These are phyloP conservation scores for Podospora bellae-mahoneyi DNA, from an alignment of 495 filamentous ascomycete species.

Conservation along the genomic window DNA sequence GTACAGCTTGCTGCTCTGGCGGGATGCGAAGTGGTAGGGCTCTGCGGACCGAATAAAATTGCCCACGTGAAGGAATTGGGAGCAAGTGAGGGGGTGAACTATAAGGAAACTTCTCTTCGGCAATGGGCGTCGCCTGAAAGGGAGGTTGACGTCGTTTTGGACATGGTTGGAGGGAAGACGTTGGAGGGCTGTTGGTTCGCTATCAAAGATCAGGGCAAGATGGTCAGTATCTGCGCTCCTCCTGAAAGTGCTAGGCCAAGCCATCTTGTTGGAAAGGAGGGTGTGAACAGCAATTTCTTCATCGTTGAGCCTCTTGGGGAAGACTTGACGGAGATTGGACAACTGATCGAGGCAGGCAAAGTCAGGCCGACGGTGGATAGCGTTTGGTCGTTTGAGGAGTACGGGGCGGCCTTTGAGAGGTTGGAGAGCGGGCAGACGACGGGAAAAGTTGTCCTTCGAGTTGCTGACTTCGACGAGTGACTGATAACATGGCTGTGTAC, in stretches of 20 bases:
- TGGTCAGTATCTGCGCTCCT: slow-evolving; percentile 49
- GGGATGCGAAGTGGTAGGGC: slow-evolving; percentile 55
- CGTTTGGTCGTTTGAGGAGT: slow-evolving; percentile 59
- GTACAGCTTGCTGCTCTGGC: slow-evolving; percentile 52
- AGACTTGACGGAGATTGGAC: slow-evolving; percentile 53
- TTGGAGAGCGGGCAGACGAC: slow-evolving; percentile 58
- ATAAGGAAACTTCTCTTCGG: slow-evolving; percentile 47
- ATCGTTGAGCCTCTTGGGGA: slow-evolving; percentile 63
- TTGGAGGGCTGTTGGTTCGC: slow-evolving; percentile 50
- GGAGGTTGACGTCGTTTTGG: slow-evolving; percentile 58
- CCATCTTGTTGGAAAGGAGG: slow-evolving; percentile 28
- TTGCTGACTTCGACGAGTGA: slow-evolving; percentile 9
- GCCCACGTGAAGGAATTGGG: slow-evolving; percentile 56
- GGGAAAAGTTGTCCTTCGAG: slow-evolving; percentile 65
- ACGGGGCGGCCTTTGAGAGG: slow-evolving; percentile 59
- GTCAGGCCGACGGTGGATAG: slow-evolving; percentile 59
- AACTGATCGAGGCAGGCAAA: slow-evolving; percentile 60
- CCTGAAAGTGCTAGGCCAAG: slow-evolving; percentile 44
- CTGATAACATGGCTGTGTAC: too few species aligned
- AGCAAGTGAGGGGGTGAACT: slow-evolving; percentile 68
- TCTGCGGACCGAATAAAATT: slow-evolving; percentile 56
- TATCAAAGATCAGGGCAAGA: slow-evolving; percentile 51
- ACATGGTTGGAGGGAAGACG: slow-evolving; percentile 58
- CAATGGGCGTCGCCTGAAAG: slow-evolving; percentile 50
- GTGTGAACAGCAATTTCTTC: slow-evolving; percentile 36